Evolutionary conservation across 768 basidiomycete genomes (phyloP).

Genomic region (Psilocybe sp.): DNA sequence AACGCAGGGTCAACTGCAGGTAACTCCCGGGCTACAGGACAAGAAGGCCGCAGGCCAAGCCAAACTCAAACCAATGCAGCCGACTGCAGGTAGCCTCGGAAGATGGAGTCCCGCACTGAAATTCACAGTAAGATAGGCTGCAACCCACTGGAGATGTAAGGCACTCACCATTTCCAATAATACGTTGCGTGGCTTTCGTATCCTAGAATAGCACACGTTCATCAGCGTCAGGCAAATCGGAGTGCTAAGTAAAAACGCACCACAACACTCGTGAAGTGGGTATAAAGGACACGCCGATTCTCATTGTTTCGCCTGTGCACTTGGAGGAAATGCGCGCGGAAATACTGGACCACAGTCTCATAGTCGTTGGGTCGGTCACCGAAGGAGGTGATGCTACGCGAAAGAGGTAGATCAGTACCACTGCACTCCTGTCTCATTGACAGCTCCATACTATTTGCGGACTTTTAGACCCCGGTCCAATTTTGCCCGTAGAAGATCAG

Average conservation of each 20-base stretch:
- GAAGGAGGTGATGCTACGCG: constrained; percentile 71
- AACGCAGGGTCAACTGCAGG: neutral
- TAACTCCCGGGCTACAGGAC: constrained; percentile 6
- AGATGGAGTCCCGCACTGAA: constrained; percentile 70
- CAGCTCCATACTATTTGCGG: constrained; percentile 67
- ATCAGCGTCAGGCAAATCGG: constrained; percentile 1
- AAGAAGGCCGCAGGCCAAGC: neutral
- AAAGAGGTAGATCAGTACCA: constrained; percentile 3
- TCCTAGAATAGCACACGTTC: constrained; percentile 43
- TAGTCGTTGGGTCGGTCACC: constrained; percentile 80
- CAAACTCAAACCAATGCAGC: constrained; percentile 58
- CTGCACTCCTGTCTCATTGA: constrained; percentile 3
- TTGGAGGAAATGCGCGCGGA: constrained; percentile 85
- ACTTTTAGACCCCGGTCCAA: constrained; percentile 67
- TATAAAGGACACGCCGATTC: constrained; percentile 76
- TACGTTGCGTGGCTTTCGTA: constrained; percentile 78
- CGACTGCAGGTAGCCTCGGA: constrained; percentile 71
- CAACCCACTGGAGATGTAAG: neutral
- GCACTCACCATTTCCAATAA: constrained; percentile 73
- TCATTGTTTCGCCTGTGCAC: constrained; percentile 79
- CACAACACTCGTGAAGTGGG: constrained; percentile 79
- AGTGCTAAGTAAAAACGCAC: constrained; percentile 37
- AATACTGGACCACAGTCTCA: constrained; percentile 80
- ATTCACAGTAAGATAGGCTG: constrained; percentile 8
- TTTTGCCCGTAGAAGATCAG: constrained; percentile 73